Percentiles rank a stretch among this genome's conserved stretches.
Evolutionary conservation across 164 flowering plant genomes (phyloP).

Genomic region (grape (Vitis vinifera)): DNA sequence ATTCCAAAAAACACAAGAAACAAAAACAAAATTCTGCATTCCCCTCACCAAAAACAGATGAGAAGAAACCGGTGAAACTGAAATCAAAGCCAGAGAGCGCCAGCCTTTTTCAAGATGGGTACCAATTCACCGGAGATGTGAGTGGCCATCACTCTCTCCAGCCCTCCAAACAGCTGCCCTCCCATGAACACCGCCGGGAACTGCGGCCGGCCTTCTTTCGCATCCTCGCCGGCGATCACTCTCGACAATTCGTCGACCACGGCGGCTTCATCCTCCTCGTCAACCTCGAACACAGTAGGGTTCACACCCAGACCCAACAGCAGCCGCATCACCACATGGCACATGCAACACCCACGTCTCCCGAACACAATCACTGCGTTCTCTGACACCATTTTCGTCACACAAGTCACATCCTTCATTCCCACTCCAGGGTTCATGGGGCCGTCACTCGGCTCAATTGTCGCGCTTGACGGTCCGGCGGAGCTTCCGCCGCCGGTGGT

Average conservation of each 20-base stretch:
- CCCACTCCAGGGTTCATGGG: not conserved
- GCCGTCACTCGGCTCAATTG: not conserved
- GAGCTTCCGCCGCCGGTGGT: not conserved
- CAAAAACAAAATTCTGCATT: not conserved
- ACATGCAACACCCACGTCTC: constrained; percentile 8
- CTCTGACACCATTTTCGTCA: constrained; percentile 1
- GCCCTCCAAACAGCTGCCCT: constrained; percentile 51
- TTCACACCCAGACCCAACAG: constrained; percentile 6
- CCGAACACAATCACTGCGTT: constrained; percentile 7
- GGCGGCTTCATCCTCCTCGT: constrained; percentile 9
- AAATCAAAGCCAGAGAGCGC: constrained; percentile 51
- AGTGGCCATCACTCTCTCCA: constrained; percentile 47
- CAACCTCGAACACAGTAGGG: constrained; percentile 4
- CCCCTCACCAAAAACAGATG: not conserved
- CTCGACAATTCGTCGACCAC: constrained; percentile 9
- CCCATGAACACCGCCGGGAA: constrained; percentile 54
- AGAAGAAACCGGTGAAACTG: too few relatives aligned
- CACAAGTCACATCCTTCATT: constrained; percentile 5
- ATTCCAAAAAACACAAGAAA: not conserved
- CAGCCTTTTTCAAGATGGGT: constrained; percentile 45
- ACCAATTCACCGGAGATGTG: constrained; percentile 58
- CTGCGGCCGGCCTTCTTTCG: constrained; percentile 6
- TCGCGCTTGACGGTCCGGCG: not conserved
- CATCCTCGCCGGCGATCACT: not conserved
- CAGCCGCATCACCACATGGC: constrained; percentile 1